Base-by-base conservation (phyloP, 768 basidiomycete species). In the Suillus subaureus region DNA sequence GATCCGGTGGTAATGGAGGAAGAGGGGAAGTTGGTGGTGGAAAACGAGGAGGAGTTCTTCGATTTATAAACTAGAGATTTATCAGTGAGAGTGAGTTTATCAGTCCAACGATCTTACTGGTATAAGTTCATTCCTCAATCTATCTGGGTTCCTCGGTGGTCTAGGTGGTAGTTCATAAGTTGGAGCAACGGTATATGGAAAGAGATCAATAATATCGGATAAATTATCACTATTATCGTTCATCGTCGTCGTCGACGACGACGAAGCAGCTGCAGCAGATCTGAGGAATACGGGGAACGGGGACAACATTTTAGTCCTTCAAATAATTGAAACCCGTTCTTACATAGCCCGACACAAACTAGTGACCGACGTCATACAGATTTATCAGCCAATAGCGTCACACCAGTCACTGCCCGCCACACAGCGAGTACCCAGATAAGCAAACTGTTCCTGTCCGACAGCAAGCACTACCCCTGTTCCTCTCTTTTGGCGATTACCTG, bases 11-110 rank as follows among this genome's bases (percentile, higher is more conserved):
- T 12, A 39, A 39, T 4, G 58, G 58, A 12, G 58, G 58, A 60
- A 60, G 58, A 28, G 58, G 58, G 58, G 39, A 28, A 21, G 58
- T 42, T 6, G 58, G 58, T 0, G 58, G 58, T 9, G 58, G 58
- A 28, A 21, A 40, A 11, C 37, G 57, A 23, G 57, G 26, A 26
- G 57, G 58, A 6, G 40, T 18, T 12, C 58, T 40, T 13, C 57
- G 26, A 26, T 58, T 23, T 7, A 57, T 23, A 7, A 57, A 58
- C 58, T 60, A 26, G 4, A 23, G 0, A 35, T 8, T 16, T 12
- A 18, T 51, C 0, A 51, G 49, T 28, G 12, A 11, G 6, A 6
- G 7, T 26, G 1, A 13, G 4, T 26, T 15, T 11, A 11, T 11
- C 2, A 35, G n/a, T 9, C 8, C 8, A 43, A 43, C 8, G 8